A percentile compares a stretch with the other conserved stretches of the same genome.
Conservation (phyloP, 805 yeast species). For the Cyberlindnera subsufficiens region DNA sequence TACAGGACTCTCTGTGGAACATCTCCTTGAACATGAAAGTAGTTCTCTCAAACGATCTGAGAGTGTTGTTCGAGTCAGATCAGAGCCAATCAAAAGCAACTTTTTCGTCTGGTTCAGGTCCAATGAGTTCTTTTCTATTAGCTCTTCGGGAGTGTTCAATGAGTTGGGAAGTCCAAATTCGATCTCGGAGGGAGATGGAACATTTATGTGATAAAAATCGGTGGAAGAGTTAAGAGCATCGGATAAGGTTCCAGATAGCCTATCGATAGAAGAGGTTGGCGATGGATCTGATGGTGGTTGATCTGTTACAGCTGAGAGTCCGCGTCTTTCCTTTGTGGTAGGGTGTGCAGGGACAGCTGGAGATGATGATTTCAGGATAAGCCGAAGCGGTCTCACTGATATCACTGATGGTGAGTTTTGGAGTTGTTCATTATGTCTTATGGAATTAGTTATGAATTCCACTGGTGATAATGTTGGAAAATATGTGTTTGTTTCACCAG, state of each 20-base stretch:
- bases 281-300: background rate
- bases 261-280: background rate
- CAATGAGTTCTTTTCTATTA: slow-evolving; percentile 4
- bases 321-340: background rate
- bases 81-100: slow-evolving; percentile 16
- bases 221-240: slow-evolving; percentile 19
- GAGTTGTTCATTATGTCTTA: background rate
- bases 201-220: slow-evolving; percentile 17
- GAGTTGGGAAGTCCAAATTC: slow-evolving; percentile 10
- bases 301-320: background rate
- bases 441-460: background rate
- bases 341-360: slow-evolving; percentile 27
- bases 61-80: slow-evolving; percentile 11
- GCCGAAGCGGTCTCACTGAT: slow-evolving; percentile 34
- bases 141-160: slow-evolving; percentile 3
- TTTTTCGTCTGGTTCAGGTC: slow-evolving; percentile 5
- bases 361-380: slow-evolving; percentile 62
- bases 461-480: slow-evolving; percentile 11
- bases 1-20: background rate
- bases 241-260: slow-evolving; percentile 14
- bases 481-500: background rate
- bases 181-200: slow-evolving; percentile 12
- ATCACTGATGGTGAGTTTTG: slow-evolving; percentile 28
- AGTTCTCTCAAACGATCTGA: slow-evolving; percentile 21
- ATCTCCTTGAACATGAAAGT: no score